phyloP scores from a whole-genome alignment of 164 flowering plant species.

The Amborella trichopoda region DNA sequence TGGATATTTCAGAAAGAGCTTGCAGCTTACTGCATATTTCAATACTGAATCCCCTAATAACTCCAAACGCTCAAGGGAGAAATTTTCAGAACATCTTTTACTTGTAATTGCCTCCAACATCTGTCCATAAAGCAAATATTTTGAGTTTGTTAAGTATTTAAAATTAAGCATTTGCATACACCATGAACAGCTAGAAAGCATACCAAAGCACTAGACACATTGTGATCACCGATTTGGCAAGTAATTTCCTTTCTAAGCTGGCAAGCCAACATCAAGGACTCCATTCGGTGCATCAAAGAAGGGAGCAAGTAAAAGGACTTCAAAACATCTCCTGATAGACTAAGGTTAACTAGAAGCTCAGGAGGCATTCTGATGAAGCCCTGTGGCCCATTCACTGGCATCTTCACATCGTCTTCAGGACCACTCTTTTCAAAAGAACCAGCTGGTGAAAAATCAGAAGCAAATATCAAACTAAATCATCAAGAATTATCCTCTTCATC shows the following conservation, averaged over 20 bases:
- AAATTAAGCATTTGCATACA: neutral
- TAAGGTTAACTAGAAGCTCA: slow-evolving; percentile 52
- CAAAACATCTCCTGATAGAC: slow-evolving; percentile 28
- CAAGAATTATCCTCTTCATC: too few species aligned
- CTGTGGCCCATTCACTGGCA: slow-evolving; percentile 18
- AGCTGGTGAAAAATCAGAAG: slow-evolving; percentile 8
- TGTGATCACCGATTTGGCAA: slow-evolving; percentile 16
- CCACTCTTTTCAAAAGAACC: slow-evolving; percentile 10
- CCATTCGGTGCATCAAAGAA: slow-evolving; percentile 79
- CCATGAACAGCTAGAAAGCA: neutral
- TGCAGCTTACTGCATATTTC: slow-evolving; percentile 77
- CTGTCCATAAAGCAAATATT: slow-evolving; percentile 18
- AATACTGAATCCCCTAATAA: slow-evolving; percentile 91
- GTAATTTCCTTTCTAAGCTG: slow-evolving; percentile 72
- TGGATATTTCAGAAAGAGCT: slow-evolving; percentile 65
- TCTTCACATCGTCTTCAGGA: slow-evolving; percentile 2
- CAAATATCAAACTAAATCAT: too few species aligned
- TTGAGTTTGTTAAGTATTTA: neutral
- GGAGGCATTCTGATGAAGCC: slow-evolving; percentile 72
- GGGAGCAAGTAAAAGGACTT: slow-evolving; percentile 77
- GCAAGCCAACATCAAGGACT: slow-evolving; percentile 79
- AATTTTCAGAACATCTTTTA: slow-evolving; percentile 59
- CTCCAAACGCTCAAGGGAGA: slow-evolving; percentile 92
- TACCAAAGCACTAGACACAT: slow-evolving; percentile 63
- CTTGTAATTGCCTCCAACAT: slow-evolving; percentile 89